Percentiles rank a stretch among this genome's conserved stretches.
Evolutionary conservation across 1,139 yeast species (phyloP).

Genomic region (Diutina mesorugosa): DNA sequence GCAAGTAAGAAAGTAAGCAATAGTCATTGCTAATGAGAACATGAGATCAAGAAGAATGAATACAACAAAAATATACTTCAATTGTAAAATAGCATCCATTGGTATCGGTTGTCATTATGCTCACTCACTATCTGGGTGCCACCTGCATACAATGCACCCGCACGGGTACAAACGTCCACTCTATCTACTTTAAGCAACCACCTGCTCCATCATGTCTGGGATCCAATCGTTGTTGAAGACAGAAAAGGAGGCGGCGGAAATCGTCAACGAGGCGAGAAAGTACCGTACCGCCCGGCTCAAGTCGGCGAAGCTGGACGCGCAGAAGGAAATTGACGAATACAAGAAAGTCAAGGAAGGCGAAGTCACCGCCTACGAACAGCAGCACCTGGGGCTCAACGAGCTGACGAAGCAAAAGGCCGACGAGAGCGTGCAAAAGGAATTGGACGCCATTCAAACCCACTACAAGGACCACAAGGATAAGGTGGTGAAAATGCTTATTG

Average conservation of each 20-base stretch:
- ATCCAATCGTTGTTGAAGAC: constrained; percentile 29
- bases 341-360: constrained; percentile 77
- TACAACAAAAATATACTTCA: too few relatives aligned
- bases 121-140: too few relatives aligned
- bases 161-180: neutral
- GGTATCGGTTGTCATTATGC: too few relatives aligned
- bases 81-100: too few relatives aligned
- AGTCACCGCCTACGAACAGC: constrained; percentile 56
- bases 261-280: constrained; percentile 82
- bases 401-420: constrained; percentile 66
- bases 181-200: neutral
- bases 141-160: neutral
- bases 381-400: constrained; percentile 56
- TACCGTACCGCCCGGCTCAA: constrained; percentile 78
- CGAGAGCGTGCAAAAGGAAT: constrained; percentile 42
- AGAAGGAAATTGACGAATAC: constrained; percentile 77
- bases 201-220: neutral
- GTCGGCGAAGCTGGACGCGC: constrained; percentile 91
- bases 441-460: constrained; percentile 47
- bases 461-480: constrained; percentile 49
- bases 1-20: too few relatives aligned
- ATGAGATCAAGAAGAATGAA: too few relatives aligned
- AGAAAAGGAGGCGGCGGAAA: constrained; percentile 92
- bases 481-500: constrained; percentile 68
- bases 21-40: too few relatives aligned